Evolutionary conservation across 306 rosid species (phyloP).

Genomic region (Begonia fuchsioides): DNA sequence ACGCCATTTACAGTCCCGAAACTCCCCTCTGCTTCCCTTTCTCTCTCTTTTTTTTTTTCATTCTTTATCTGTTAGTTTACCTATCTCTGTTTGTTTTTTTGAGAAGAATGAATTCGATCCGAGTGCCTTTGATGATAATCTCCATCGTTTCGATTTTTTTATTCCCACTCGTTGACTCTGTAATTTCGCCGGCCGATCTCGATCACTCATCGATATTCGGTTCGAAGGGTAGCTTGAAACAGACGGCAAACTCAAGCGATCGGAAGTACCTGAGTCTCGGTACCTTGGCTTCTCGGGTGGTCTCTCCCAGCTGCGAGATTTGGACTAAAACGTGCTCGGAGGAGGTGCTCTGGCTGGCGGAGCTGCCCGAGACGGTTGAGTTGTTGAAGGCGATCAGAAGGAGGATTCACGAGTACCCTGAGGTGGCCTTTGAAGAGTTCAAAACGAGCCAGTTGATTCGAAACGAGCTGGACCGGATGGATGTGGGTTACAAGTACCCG

Average conservation of each 20-base stretch:
- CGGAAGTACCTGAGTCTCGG: conserved; percentile 23
- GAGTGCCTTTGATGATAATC: neutral
- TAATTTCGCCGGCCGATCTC: neutral
- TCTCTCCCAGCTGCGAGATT: conserved; percentile 19
- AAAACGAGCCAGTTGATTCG: conserved; percentile 61
- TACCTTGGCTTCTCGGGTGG: neutral
- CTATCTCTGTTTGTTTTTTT: neutral
- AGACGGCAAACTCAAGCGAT: conserved; percentile 1
- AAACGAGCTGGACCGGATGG: conserved; percentile 35
- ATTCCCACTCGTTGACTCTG: neutral
- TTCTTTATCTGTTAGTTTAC: too few relatives aligned
- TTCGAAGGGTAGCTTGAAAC: neutral
- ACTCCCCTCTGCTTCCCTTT: neutral
- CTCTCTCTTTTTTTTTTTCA: neutral
- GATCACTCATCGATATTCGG: neutral
- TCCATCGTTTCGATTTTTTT: neutral
- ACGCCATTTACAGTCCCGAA: neutral
- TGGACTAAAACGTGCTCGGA: conserved; percentile 61
- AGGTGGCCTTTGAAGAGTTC: conserved; percentile 22
- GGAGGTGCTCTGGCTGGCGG: conserved; percentile 44
- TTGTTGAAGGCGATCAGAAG: conserved; percentile 54
- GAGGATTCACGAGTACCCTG: conserved; percentile 31
- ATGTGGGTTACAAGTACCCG: conserved; percentile 45
- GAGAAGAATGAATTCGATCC: neutral
- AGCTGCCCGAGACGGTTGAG: conserved; percentile 36